Base-by-base conservation (phyloP, 495 filamentous ascomycete genomes). In the Podospora bellae-mahoneyi region DNA sequence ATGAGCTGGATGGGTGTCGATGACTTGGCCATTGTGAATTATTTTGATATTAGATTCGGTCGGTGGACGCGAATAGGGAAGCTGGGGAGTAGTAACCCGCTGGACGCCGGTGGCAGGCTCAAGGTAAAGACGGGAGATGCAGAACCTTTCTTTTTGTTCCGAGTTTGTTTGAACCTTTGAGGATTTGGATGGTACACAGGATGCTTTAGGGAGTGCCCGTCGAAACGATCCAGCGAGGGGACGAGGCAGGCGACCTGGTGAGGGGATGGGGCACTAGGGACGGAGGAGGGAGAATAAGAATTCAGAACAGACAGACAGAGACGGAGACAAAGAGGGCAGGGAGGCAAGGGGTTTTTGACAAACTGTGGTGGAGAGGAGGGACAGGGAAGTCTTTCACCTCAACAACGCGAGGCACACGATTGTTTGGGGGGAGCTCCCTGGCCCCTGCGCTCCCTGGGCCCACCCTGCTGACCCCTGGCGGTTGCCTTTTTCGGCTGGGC, bases 1-100 rank as follows among this genome's bases (percentile, higher is more conserved):
- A 90, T 86, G 63, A 91, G 58, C 10, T 69, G 75, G 71, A 82
- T 70, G 65, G 81, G 70, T 72, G 86, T 82, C 39, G 39, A 48
- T 48, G 39, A 48, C 82, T 85, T 86, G 57, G 83, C 44, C 70
- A 77, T 80, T 30, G 73, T 71, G 67, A 57, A 54, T 34, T 39
- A 13, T 34, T 67, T 73, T 13, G 26, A 28, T 30, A 34, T 59
- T 48, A 30, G 66, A 28, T 44, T 19, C 55, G 16, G 44, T 60
- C 18, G 64, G 20, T 65, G 60, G n/a, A 54, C 18, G 62, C 30
- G 30, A 64, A 55, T 15, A 58, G n/a, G 18, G n/a, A 26, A 58
- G n/a, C 55, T 26, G 20, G 54, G 54, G 23, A 23, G 23, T 23
- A 57, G 54, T 18, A 57, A 19, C 34, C 19, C 18, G 53, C 60